phyloP scores from a whole-genome alignment of 1,139 yeast species.

The Geotrichum citri-aurantii region DNA sequence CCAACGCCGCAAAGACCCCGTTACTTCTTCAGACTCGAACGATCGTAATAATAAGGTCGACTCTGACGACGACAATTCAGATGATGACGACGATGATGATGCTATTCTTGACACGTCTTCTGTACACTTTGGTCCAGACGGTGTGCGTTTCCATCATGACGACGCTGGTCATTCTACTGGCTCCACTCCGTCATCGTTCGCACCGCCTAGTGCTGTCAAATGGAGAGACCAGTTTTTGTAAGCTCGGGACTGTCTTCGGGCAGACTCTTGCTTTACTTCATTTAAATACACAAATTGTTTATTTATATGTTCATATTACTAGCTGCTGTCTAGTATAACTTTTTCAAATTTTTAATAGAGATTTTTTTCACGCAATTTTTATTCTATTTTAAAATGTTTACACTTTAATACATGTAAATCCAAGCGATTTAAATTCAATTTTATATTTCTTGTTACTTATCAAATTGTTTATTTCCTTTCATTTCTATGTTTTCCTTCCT shows the following conservation, averaged over 20 bases:
- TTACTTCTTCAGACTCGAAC: slow-evolving; percentile 32
- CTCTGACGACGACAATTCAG: slow-evolving; percentile 30
- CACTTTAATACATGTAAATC: too few species aligned
- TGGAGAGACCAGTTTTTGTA: slow-evolving; percentile 18
- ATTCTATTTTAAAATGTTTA: too few species aligned
- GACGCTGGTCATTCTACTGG: not conserved
- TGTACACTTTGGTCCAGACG: not conserved
- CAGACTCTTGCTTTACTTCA: not conserved
- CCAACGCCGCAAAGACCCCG: slow-evolving; percentile 50
- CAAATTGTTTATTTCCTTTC: not conserved
- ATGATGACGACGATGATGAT: slow-evolving; percentile 26
- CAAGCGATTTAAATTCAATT: too few species aligned
- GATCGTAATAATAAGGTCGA: slow-evolving; percentile 37
- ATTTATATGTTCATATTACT: too few species aligned
- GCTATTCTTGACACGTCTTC: not conserved
- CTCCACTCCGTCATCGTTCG: not conserved
- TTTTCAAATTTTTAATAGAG: too few species aligned
- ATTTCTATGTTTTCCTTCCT: not conserved
- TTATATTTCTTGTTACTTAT: not conserved
- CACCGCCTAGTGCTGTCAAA: slow-evolving; percentile 5
- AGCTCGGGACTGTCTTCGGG: not conserved
- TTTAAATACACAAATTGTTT: too few species aligned
- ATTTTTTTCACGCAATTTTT: too few species aligned
- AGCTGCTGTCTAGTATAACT: too few species aligned
- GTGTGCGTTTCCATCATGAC: not conserved